These are phyloP conservation scores for Microsporum audouinii DNA, from an alignment of 2,329 filamentous ascomycete genomes.

Conservation along the genomic window DNA sequence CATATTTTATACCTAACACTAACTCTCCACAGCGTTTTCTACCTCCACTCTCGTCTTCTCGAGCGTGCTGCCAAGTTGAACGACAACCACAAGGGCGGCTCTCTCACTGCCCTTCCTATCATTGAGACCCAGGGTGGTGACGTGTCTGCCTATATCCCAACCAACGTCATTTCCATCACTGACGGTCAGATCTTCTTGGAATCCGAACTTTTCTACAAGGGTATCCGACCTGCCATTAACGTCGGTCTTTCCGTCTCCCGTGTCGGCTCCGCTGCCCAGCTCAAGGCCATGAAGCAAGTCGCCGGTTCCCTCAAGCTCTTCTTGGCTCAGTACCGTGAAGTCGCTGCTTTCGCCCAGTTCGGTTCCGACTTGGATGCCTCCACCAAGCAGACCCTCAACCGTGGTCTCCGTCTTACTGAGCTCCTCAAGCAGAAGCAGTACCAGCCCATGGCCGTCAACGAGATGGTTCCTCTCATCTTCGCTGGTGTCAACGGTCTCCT, in stretches of 20 bases:
- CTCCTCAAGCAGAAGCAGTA: conserved; percentile 99
- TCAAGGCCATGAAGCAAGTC: conserved; percentile 99
- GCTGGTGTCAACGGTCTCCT: conserved; percentile 97
- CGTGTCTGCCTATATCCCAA: conserved; percentile 99
- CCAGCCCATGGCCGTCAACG: conserved; percentile 94
- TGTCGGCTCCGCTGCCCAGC: conserved; percentile 98
- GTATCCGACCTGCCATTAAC: conserved; percentile 99
- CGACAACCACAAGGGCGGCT: conserved; percentile 87
- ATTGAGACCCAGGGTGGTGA: conserved; percentile 99
- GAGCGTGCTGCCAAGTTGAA: conserved; percentile 99
- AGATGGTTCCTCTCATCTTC: conserved; percentile 99
- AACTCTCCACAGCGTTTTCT: conserved; percentile 59
- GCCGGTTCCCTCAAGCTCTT: conserved; percentile 99
- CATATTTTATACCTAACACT: conserved; percentile 13
- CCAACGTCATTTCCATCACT: conserved; percentile 99
- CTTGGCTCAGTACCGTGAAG: conserved; percentile 99
- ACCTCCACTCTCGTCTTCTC: conserved; percentile 96
- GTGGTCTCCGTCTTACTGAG: conserved; percentile 98
- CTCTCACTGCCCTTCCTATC: conserved; percentile 89
- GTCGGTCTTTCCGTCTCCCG: conserved; percentile 99
- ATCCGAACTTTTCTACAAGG: conserved; percentile 99
- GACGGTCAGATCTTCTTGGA: conserved; percentile 99
- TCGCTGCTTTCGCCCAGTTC: conserved; percentile 98
- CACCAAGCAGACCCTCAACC: conserved; percentile 95
- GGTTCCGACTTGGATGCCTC: conserved; percentile 98